Percentiles rank a stretch among this genome's conserved stretches.
phyloP scores from a whole-genome alignment of 2,329 filamentous ascomycete genomes.

The Talaromyces marneffei region DNA sequence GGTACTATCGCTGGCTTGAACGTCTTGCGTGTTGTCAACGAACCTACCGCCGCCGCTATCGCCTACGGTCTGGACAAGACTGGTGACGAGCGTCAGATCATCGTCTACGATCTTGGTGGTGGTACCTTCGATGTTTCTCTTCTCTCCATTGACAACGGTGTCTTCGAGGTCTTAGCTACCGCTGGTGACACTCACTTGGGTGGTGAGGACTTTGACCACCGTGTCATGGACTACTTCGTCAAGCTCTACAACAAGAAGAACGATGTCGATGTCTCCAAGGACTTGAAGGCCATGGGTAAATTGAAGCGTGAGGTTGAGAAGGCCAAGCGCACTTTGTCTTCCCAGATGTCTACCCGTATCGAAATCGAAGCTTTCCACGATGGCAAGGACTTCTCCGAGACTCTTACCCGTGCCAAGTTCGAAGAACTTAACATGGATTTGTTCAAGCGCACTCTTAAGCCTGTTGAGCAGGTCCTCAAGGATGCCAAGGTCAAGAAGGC shows the following conservation, averaged over 20 bases:
- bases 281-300: slow-evolving; percentile 97
- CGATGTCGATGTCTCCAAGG: slow-evolving; percentile 84
- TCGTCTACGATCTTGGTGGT: slow-evolving; percentile 90
- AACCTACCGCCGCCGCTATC: slow-evolving; percentile 90
- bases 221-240: slow-evolving; percentile 91
- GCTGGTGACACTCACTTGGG: slow-evolving; percentile 95
- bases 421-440: slow-evolving; percentile 98
- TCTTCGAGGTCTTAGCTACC: slow-evolving; percentile 91
- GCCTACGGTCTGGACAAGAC: slow-evolving; percentile 91
- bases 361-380: slow-evolving; percentile 97
- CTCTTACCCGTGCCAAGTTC: slow-evolving; percentile 96
- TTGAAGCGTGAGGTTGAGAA: slow-evolving; percentile 99
- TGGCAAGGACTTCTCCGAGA: slow-evolving; percentile 97
- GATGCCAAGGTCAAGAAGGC: slow-evolving; percentile 96
- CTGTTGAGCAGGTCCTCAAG: slow-evolving; percentile 96
- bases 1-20: slow-evolving; percentile 88
- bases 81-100: slow-evolving; percentile 76
- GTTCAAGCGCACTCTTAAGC: slow-evolving; percentile 99
- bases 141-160: slow-evolving; percentile 82
- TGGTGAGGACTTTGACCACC: slow-evolving; percentile 98
- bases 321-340: slow-evolving; percentile 96
- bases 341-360: slow-evolving; percentile 85
- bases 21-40: slow-evolving; percentile 93
- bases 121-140: slow-evolving; percentile 94
- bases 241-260: slow-evolving; percentile 99